A percentile compares a stretch with the other conserved stretches of the same genome.
These are phyloP conservation scores for Bretziella fagacearum DNA, from an alignment of 2,329 filamentous ascomycete genomes.

Conservation along the genomic window DNA sequence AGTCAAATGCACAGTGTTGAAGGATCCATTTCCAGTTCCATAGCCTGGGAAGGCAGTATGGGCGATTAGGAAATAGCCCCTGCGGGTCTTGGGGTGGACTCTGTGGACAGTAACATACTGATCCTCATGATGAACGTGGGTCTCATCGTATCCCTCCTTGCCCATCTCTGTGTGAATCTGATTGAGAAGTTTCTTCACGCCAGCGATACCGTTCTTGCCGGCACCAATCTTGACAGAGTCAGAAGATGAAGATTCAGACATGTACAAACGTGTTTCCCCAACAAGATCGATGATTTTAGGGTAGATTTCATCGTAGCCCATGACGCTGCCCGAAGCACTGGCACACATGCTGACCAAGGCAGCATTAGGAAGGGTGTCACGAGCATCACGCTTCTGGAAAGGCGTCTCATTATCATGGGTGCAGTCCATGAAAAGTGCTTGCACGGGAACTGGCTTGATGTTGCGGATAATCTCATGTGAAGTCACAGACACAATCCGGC, in stretches of 20 bases:
- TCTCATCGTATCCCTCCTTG: conserved; percentile 83
- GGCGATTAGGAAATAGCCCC: conserved; percentile 88
- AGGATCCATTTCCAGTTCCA: conserved; percentile 63
- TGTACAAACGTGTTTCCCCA: conserved; percentile 69
- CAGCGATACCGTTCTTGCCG: conserved; percentile 70
- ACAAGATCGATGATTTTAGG: conserved; percentile 87
- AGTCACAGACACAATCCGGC: conserved; percentile 19
- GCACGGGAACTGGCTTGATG: conserved; percentile 76
- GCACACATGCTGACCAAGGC: conserved; percentile 93
- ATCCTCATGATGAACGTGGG: conserved; percentile 88
- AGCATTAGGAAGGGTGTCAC: conserved; percentile 85
- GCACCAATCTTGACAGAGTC: conserved; percentile 45
- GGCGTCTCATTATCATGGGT: conserved; percentile 97
- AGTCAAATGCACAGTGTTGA: conserved; percentile 61
- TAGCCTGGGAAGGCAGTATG: conserved; percentile 92
- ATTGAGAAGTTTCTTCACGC: conserved; percentile 83
- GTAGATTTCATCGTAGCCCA: conserved; percentile 96
- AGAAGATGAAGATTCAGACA: conserved; percentile 51
- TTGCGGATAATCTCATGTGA: conserved; percentile 53
- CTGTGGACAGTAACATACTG: conserved; percentile 94
- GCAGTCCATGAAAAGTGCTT: conserved; percentile 96
- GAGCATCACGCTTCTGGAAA: conserved; percentile 82
- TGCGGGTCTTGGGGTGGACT: conserved; percentile 79
- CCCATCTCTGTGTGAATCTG: conserved; percentile 93
- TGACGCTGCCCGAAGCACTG: conserved; percentile 85